phyloP scores from a whole-genome alignment of 2,329 filamentous ascomycete genomes.

The Colletotrichum karsti region DNA sequence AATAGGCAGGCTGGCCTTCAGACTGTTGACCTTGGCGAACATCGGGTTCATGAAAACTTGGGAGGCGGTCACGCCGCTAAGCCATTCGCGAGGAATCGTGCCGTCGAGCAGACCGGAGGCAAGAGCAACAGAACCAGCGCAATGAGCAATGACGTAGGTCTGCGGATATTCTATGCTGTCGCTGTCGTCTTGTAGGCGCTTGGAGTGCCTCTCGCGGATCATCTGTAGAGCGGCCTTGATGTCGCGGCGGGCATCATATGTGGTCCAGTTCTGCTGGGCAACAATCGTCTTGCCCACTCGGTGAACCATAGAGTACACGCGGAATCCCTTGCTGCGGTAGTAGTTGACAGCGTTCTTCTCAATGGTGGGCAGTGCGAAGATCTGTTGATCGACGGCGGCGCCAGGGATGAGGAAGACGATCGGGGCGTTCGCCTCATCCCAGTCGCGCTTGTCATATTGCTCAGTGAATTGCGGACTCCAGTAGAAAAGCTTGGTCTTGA shows the following conservation, averaged over 20 bases:
- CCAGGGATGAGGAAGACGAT: conserved; percentile 70
- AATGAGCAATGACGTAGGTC: conserved; percentile 68
- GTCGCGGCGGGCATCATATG: conserved; percentile 67
- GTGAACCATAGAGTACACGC: conserved; percentile 66
- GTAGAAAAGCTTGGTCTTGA: conserved; percentile 61
- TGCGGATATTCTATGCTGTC: too few species aligned
- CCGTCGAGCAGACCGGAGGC: conserved; percentile 67
- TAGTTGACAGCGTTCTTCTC: conserved; percentile 69
- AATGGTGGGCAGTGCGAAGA: conserved; percentile 70
- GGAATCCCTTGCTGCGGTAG: conserved; percentile 67
- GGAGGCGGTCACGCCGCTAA: conserved; percentile 64
- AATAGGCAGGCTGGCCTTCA: conserved; percentile 61
- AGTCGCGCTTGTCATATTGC: conserved; percentile 31
- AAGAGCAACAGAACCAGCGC: conserved; percentile 70
- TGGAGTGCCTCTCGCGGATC: conserved; percentile 51
- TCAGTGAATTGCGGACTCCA: conserved; percentile 59
- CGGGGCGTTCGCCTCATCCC: conserved; percentile 39
- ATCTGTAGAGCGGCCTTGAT: conserved; percentile 62
- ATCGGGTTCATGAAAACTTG: conserved; percentile 72
- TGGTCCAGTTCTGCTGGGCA: conserved; percentile 63
- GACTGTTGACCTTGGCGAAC: conserved; percentile 62
- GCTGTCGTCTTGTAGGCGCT: too few species aligned
- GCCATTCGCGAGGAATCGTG: conserved; percentile 64
- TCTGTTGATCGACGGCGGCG: conserved; percentile 69
- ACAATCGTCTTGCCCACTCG: conserved; percentile 63